Base-by-base conservation (phyloP, 208 protist genomes). In the Acanthamoeba castellanii region DNA sequence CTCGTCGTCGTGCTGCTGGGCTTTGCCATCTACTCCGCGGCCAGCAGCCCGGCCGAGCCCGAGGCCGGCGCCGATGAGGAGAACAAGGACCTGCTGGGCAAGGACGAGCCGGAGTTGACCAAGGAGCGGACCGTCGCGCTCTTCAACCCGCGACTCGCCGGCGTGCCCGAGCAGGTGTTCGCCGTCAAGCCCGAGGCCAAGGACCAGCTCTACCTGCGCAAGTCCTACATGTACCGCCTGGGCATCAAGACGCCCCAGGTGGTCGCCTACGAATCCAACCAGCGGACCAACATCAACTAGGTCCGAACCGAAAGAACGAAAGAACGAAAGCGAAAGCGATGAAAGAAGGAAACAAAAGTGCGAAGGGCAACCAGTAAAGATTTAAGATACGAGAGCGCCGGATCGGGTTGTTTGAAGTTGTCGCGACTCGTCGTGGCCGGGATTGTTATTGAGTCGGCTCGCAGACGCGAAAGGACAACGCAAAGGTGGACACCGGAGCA, bases 201-300 rank as follows among this genome's bases (percentile, higher is more conserved):
- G 50, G 81, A 88, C 50, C 27, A 64, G 81, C 81, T 55, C 81
- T 64, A 66, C 50, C 81, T 88, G n/a, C 81, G 81, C 81, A 88
- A 88, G n/a, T 64, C 42, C 50, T 88, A 88, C 81, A 88, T 88
- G 81, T 88, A 88, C 52, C 81, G 81, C 50, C 81, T 88, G 13
- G 81, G 81, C 52, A 88, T 88, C 50, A 30, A 88, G 81, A 88
- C 81, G 81, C 81, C 81, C 14, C 50, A 88, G 52, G 32, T 66
- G 9, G 50, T 20, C 11, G 42, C 52, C 81, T 88, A 88, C 50
- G 50, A 64, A 7, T 78, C 70, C 70, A 34, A 34, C 34, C 81
- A 88, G n/a, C 32, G 50, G 32, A 57, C 25, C 30, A 6, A 74
- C 66, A 74, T 74, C 66, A 74, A 74, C 66, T 74, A 74, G 59